These are phyloP conservation scores for Begonia peltatifolia DNA, from an alignment of 306 rosid species.

Conservation along the genomic window DNA sequence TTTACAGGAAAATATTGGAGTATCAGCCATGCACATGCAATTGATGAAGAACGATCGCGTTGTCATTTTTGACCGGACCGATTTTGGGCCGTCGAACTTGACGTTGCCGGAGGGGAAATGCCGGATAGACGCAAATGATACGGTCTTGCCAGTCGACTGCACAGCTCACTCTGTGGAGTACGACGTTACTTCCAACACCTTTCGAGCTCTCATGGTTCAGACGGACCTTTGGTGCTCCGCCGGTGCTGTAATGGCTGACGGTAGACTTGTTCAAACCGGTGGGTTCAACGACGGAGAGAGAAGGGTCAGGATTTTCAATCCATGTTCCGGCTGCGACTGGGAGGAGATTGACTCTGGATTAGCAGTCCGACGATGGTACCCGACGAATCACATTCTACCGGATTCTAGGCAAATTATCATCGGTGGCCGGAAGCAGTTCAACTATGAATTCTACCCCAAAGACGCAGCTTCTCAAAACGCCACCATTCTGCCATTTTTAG, in stretches of 20 bases:
- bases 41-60: constrained; percentile 49
- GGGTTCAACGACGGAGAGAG: constrained; percentile 49
- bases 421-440: constrained; percentile 36
- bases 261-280: constrained; percentile 57
- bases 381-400: constrained; percentile 54
- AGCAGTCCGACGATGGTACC: constrained; percentile 39
- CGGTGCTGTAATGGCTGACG: constrained; percentile 31
- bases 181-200: constrained; percentile 30
- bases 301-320: constrained; percentile 29
- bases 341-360: constrained; percentile 15
- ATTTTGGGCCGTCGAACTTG: constrained; percentile 68
- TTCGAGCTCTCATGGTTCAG: constrained; percentile 42
- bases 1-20: constrained; percentile 40
- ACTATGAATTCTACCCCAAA: constrained; percentile 54
- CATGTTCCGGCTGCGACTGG: constrained; percentile 55
- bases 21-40: constrained; percentile 96
- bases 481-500: constrained; percentile 28
- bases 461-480: background rate
- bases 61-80: constrained; percentile 54
- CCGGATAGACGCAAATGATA: background rate
- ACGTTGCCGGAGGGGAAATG: constrained; percentile 21
- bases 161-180: constrained; percentile 66
- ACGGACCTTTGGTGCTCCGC: constrained; percentile 83
- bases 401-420: constrained; percentile 38
- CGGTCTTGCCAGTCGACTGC: constrained; percentile 37